Base-by-base conservation (phyloP, 371 early-diverging fungal genomes). In the Rhizomucor pusillus region DNA sequence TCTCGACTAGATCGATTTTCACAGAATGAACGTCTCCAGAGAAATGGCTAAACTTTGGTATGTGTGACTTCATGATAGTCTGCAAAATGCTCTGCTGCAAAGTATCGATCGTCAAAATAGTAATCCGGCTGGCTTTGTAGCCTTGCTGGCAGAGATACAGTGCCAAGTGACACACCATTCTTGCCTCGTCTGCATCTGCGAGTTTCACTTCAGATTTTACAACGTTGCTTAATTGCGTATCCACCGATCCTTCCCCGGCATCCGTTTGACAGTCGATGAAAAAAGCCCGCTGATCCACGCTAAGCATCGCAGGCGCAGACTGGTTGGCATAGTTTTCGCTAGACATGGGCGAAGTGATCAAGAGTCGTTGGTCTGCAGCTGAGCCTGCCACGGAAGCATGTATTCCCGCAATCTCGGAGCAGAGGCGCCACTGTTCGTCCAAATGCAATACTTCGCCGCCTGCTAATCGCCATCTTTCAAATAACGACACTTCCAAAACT, bases 391-490 rank as follows among this genome's bases (percentile, higher is more conserved):
- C 13, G 12, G 57, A 45, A 24, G 51, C 47, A 34, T 55, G 56
- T 6, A 63, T 43, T 7, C 43, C 37, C 1, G 50, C 48, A 1
- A 74, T 53, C 7, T 60, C 65, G 0, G 65, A 39, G 24, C 65
- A 63, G 69, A 77, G 71, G 19, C 73, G 66, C 71, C 73, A 77
- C 43, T 77, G 73, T 39, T 77, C 73, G 39, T 71, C 64, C 0
- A 77, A 40, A 1, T 43, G 37, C 0, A 60, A 36, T 9, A 65
- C 49, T 22, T 67, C 59, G 14, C 63, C 66, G 7, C 63, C 62
- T 1, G 68, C 39, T 9, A 37, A 7, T 25, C 61, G 58, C 77
- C 73, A 76, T n/a, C 73, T 57, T 23, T 70, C 71, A 54, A 71
- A 68, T 16, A 73, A 20, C 0, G 73, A 71, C 0, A 62, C 56